Conservation (phyloP, 371 early-diverging fungal species). For the Apophysomyces elegans region DNA sequence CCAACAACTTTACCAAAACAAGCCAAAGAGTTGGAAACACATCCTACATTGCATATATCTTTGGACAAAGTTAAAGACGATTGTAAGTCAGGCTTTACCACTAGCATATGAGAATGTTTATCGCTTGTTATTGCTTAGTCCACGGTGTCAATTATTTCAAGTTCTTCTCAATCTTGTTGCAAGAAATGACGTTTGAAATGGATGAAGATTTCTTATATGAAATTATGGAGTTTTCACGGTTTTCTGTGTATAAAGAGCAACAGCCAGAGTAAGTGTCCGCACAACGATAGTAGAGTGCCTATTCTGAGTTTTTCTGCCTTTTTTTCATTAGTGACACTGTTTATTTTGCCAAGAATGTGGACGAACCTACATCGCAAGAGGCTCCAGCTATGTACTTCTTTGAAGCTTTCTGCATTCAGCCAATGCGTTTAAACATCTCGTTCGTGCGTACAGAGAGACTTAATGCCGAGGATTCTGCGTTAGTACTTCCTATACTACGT, state of each 20-base stretch:
- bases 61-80: slow-evolving; percentile 77
- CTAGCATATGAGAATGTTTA: background rate
- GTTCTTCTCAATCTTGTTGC: slow-evolving; percentile 77
- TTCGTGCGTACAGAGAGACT: slow-evolving; percentile 75
- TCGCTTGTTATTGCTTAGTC: slow-evolving; percentile 28
- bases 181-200: slow-evolving; percentile 87
- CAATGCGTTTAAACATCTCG: slow-evolving; percentile 84
- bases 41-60: slow-evolving; percentile 62
- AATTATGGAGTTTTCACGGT: slow-evolving; percentile 75
- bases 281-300: too few species aligned
- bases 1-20: slow-evolving; percentile 75
- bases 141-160: slow-evolving; percentile 86
- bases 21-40: slow-evolving; percentile 47
- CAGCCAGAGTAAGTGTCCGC: slow-evolving; percentile 19
- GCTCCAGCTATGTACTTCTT: slow-evolving; percentile 79
- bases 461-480: slow-evolving; percentile 40
- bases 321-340: slow-evolving; percentile 28
- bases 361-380: slow-evolving; percentile 56
- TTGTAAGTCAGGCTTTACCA: slow-evolving; percentile 32
- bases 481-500: slow-evolving; percentile 10
- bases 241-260: slow-evolving; percentile 39
- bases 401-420: slow-evolving; percentile 87
- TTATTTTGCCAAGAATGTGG: slow-evolving; percentile 43
- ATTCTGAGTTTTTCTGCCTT: background rate
- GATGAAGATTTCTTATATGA: slow-evolving; percentile 84